Base-by-base conservation (phyloP, 768 basidiomycete genomes). In the Amanita subjunquillea region DNA sequence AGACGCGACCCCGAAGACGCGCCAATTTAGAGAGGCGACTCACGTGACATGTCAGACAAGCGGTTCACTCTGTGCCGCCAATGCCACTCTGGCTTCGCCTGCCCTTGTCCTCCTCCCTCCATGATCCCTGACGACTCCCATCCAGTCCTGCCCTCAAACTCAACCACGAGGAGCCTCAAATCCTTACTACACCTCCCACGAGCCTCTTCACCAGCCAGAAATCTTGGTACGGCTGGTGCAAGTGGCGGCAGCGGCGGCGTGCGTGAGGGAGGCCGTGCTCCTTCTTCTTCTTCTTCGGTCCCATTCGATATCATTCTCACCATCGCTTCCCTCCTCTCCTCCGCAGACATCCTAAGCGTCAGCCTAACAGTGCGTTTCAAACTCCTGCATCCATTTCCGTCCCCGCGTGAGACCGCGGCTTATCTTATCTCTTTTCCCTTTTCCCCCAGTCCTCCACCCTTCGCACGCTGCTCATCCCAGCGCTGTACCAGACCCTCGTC, bases 401-500 rank as follows among this genome's bases (percentile, higher is more conserved):
- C 12, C 6, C 44, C 44, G 44, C 13, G 13, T 13, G 4, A 45
- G n/a, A 13, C 29, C 22, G 48, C 44, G 13, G n/a, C 15, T 44
- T 48, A 56, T 52, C 22, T 42, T 8, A 43, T 51, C 46, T 43
- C 48, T 20, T 29, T 41, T 23, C n/a, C n/a, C n/a, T 29, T 27
- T 47, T 32, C 40, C n/a, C n/a, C 12, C 38, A 72, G 71, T 69
- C 65, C 40, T 61, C 59, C 9, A 56, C 61, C 20, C 42, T 72
- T 2, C 67, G 67, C 27, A 50, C 56, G 0, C 55, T 72, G 22
- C 63, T 72, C 30, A 53, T 69, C 30, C 73, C 74, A 3, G 65
- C 66, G 23, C 62, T 78, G 0, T 78, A 78, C 57, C 64, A 70
- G 5, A 71, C 70, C 2, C 68, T 78, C 15, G 64, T 69, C 23